Evolutionary conservation across 129 eudicot species (phyloP), one percentile per base, ranked within the genome.

Genomic region (Tagetes erecta): DNA sequence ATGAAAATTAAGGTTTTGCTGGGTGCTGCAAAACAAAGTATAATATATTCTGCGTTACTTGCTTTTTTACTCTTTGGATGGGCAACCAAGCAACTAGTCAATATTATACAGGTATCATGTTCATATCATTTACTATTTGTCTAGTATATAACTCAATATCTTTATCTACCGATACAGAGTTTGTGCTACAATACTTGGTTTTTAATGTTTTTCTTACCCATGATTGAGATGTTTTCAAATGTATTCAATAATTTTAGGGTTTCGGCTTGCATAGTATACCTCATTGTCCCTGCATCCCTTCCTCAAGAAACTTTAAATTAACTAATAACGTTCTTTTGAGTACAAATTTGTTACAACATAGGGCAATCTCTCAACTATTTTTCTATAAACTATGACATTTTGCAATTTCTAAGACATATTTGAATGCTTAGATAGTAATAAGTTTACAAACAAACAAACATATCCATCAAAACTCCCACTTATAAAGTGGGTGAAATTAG

Each of bases 41-140:
- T 84, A 81, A 67, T 84, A 49, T 73, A 77, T 70, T 70, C 76
- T 31, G 60, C 70, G 27, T 51, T 87, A 62, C 90, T 90, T 79
- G 85, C 80, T 75, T 35, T 93, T 33, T 78, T 81, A 77, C 71
- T 93, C 46, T 79, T 90, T 64, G 98, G 98, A 63, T 93, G 96
- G 89, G 86, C 84, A 58, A 86, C 84, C 75, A 93, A 93, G 87
- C 98, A 93, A 79, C 64, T 83, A 13, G 84, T 93, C 66, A 93
- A 90, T 85, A 70, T 93, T 34, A 90, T 93, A 84, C 98, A 93
- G 98, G 98, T 89, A 85, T 42, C 31, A 35, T 66, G 20, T 41
- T 68, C 1, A 38, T 60, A 13, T 62, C 12, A n/a, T 33, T 14
- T 67, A 5, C 42, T 65, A 66, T 44, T 44, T 1, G 11, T 44